Conservation (phyloP, 495 filamentous ascomycete genomes). For the Neurospora tetraspora region DNA sequence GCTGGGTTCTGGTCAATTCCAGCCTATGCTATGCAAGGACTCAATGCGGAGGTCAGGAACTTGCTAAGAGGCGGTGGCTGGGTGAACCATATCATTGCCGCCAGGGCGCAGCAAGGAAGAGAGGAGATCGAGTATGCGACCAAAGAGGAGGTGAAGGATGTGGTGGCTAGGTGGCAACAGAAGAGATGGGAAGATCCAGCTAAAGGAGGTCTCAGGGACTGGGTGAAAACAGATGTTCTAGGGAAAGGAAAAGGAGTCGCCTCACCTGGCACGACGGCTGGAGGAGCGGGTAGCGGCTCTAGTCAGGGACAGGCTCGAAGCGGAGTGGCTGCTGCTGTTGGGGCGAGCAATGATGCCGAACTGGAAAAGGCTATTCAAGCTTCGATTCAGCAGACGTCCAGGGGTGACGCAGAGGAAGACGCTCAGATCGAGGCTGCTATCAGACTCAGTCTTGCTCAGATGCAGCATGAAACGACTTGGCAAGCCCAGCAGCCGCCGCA, state of each 20-base stretch:
- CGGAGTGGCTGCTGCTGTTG: background rate
- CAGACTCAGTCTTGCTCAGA: constrained; percentile 52
- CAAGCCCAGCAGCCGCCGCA: constrained; percentile 13
- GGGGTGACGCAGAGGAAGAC: constrained; percentile 57
- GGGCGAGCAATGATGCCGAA: constrained; percentile 32
- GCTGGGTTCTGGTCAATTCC: constrained; percentile 59
- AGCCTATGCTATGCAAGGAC: constrained; percentile 64
- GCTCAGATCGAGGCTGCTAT: constrained; percentile 57
- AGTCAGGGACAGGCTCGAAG: background rate
- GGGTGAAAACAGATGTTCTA: constrained; percentile 9
- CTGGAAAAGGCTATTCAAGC: constrained; percentile 59
- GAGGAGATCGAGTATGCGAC: constrained; percentile 44
- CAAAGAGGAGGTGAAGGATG: constrained; percentile 43
- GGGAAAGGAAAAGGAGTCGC: background rate
- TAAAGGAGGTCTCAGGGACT: background rate
- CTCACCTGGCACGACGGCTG: constrained; percentile 12
- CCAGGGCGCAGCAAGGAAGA: constrained; percentile 61
- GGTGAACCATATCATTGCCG: constrained; percentile 61
- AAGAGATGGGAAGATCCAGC: constrained; percentile 21
- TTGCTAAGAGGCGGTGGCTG: constrained; percentile 47
- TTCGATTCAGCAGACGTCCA: constrained; percentile 59
- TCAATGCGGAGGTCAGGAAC: constrained; percentile 63
- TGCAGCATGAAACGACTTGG: constrained; percentile 35
- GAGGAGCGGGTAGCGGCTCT: constrained; percentile 17
- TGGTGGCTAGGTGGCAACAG: constrained; percentile 47